These are phyloP conservation scores for Zygoascus hellenicus DNA, from an alignment of 1,139 yeast species.

Conservation along the genomic window DNA sequence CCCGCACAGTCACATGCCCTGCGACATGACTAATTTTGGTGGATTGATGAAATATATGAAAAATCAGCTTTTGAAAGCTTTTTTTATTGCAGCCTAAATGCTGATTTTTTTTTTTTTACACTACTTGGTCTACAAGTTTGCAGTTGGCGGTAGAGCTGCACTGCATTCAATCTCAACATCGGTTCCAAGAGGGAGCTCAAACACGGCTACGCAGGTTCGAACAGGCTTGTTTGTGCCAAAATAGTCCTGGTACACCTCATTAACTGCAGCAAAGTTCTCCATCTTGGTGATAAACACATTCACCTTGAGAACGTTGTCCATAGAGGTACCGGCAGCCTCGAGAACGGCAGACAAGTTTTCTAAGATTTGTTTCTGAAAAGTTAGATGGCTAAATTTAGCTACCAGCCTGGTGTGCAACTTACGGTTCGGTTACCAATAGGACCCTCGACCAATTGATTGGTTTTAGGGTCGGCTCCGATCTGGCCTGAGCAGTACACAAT, in stretches of 20 bases:
- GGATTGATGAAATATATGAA: no score
- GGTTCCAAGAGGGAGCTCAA: constrained; percentile 26
- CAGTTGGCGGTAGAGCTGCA: constrained; percentile 20
- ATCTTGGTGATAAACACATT: constrained; percentile 46
- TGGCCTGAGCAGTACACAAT: constrained; percentile 48
- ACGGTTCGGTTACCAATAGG: constrained; percentile 23
- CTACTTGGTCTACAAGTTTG: not conserved
- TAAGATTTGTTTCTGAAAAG: constrained; percentile 19
- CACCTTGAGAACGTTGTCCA: constrained; percentile 49
- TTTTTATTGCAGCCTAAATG: no score
- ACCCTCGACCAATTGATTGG: constrained; percentile 33
- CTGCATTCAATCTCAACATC: constrained; percentile 37
- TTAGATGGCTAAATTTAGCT: not conserved
- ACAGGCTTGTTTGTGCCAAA: constrained; percentile 46
- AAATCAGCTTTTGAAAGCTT: no score
- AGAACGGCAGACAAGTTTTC: constrained; percentile 40
- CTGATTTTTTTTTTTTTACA: no score
- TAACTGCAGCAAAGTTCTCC: constrained; percentile 42
- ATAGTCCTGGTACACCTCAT: constrained; percentile 43
- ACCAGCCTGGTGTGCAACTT: constrained; percentile 6
- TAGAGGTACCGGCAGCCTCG: constrained; percentile 44
- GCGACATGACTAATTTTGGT: no score
- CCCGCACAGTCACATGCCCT: no score
- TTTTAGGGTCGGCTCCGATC: constrained; percentile 36
- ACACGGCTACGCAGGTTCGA: constrained; percentile 47